Evolutionary conservation across 768 basidiomycete genomes (phyloP).

Genomic region (Termitomyces bulborhizus): DNA sequence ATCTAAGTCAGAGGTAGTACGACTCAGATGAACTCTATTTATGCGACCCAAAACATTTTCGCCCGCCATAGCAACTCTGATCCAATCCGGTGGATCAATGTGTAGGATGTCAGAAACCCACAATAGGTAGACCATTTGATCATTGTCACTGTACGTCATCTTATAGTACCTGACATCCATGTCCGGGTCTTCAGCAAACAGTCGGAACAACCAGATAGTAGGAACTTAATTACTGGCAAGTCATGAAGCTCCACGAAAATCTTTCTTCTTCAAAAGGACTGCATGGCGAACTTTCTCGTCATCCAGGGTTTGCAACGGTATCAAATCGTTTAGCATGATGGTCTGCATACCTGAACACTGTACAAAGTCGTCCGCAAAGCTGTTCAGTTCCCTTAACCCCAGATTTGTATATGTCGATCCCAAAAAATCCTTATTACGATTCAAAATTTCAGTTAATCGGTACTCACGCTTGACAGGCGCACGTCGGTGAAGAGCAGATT

Average conservation of each 20-base stretch:
- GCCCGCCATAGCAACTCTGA: too few species aligned
- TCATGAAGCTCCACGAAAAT: conserved; percentile 39
- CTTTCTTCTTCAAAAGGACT: conserved; percentile 29
- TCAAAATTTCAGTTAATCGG: conserved; percentile 37
- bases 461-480: conserved; percentile 33
- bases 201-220: conserved; percentile 5
- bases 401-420: conserved; percentile 26
- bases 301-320: conserved; percentile 17
- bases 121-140: background rate
- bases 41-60: too few species aligned
- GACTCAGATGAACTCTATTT: too few species aligned
- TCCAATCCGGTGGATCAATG: too few species aligned
- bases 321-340: conserved; percentile 35
- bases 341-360: conserved; percentile 39
- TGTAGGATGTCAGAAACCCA: too few species aligned
- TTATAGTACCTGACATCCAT: background rate
- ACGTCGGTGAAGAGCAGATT: conserved; percentile 20
- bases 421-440: conserved; percentile 28
- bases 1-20: background rate
- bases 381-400: conserved; percentile 35
- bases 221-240: conserved; percentile 31
- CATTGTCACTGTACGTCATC: too few species aligned
- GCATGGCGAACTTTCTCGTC: conserved; percentile 26
- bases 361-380: conserved; percentile 9
- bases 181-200: background rate